Conservation (phyloP, 768 basidiomycete genomes). For the Boletus tomentosulus region DNA sequence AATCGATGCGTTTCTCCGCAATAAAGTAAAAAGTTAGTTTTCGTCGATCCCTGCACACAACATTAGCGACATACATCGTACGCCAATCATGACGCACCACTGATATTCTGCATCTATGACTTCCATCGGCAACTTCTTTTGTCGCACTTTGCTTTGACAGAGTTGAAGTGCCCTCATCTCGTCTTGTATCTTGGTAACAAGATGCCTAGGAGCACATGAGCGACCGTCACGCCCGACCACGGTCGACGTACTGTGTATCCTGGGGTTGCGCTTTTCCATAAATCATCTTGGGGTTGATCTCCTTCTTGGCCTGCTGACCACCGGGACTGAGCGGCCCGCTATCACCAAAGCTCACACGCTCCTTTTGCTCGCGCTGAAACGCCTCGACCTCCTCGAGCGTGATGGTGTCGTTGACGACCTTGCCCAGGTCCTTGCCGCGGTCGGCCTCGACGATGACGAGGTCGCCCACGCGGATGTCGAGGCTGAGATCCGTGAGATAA, state of each 20-base stretch:
- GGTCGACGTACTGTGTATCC: slow-evolving; percentile 67
- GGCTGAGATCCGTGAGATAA: slow-evolving; percentile 70
- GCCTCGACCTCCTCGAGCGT: slow-evolving; percentile 87
- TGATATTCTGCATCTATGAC: slow-evolving; percentile 99
- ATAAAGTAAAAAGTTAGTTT: slow-evolving; percentile 98
- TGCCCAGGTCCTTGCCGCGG: slow-evolving; percentile 88
- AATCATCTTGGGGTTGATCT: slow-evolving; percentile 96
- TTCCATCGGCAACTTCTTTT: slow-evolving; percentile 97
- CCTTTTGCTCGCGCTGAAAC: slow-evolving; percentile 79
- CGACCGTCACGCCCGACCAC: neutral
- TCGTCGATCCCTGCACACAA: slow-evolving; percentile 79
- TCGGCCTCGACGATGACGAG: slow-evolving; percentile 97
- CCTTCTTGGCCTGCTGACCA: slow-evolving; percentile 62
- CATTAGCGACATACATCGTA: slow-evolving; percentile 2
- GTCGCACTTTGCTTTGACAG: slow-evolving; percentile 87
- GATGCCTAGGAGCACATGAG: slow-evolving; percentile 41
- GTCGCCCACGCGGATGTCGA: slow-evolving; percentile 77
- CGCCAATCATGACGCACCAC: slow-evolving; percentile 54
- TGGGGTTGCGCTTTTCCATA: slow-evolving; percentile 81
- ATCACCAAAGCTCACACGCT: slow-evolving; percentile 42
- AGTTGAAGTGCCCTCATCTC: slow-evolving; percentile 89
- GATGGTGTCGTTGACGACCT: slow-evolving; percentile 87
- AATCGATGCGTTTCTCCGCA: slow-evolving; percentile 93
- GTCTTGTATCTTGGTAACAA: slow-evolving; percentile 82
- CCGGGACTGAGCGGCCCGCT: slow-evolving; percentile 50